These are phyloP conservation scores for Phytophthora sansomeana DNA, from an alignment of 352 stramenopile genomes.

Conservation along the genomic window DNA sequence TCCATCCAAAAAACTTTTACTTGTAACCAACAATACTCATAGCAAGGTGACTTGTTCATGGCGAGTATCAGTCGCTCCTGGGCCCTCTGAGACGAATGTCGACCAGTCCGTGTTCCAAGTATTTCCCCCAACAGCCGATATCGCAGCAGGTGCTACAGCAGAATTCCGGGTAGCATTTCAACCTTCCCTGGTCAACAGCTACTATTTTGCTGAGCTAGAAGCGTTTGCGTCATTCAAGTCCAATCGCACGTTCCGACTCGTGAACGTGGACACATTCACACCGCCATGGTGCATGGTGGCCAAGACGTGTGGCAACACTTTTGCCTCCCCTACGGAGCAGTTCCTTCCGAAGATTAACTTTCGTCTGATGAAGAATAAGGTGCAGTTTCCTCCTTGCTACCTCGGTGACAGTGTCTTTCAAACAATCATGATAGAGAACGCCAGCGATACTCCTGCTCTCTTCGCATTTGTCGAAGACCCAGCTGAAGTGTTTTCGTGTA, in stretches of 20 bases:
- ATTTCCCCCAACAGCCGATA: constrained; percentile 77
- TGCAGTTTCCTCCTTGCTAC: constrained; percentile 90
- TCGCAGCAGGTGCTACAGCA: constrained; percentile 69
- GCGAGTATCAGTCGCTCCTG: constrained; percentile 57
- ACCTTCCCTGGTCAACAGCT: constrained; percentile 77
- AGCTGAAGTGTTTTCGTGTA: constrained; percentile 71
- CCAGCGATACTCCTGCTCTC: constrained; percentile 87
- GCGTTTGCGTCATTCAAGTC: constrained; percentile 92
- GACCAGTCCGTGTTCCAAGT: constrained; percentile 68
- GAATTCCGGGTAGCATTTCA: constrained; percentile 90
- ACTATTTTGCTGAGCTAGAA: constrained; percentile 93
- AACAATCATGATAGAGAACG: constrained; percentile 89
- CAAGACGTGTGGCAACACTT: constrained; percentile 89
- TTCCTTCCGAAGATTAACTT: constrained; percentile 91
- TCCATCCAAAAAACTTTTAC: constrained; percentile 72
- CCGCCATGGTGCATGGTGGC: constrained; percentile 90
- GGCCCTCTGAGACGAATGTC: constrained; percentile 8
- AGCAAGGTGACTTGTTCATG: constrained; percentile 87
- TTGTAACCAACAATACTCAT: constrained; percentile 88
- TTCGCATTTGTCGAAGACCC: constrained; percentile 85
- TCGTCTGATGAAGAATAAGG: constrained; percentile 52
- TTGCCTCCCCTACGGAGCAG: constrained; percentile 78
- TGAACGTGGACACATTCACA: constrained; percentile 93
- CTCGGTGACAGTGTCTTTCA: constrained; percentile 92
- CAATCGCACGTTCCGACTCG: constrained; percentile 94